Evolutionary conservation across 768 basidiomycete species (phyloP), one percentile per base, ranked within the genome.

Genomic region (Russula sp.): DNA sequence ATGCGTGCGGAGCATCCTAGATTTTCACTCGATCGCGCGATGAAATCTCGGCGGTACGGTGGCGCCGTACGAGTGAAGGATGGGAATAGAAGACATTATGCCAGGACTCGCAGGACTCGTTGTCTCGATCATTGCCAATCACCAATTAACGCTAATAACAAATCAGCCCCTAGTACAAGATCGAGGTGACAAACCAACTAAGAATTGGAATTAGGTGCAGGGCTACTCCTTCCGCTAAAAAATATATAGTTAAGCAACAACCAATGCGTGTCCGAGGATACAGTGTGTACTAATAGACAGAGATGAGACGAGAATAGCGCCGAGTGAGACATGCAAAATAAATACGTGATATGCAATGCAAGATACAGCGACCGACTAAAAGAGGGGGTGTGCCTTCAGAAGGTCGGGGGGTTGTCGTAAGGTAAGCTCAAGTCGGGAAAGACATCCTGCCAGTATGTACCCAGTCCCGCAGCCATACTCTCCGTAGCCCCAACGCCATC

Each of bases 231-330:
- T 18, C 49, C 36, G 40, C 53, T 65, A 65, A 52, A 56, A 30
- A 61, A 65, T 65, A 61, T 50, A 65, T 48, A 52, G 32, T 28
- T 44, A 60, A 56, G 64, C 59, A 57, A 63, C 62, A 57, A 52
- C 53, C 59, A 57, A 34, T 57, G 32, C 42, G 32, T 51, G 59
- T 61, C 49, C 32, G 26, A 51, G 60, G 64, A 65, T 65, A 61
- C 60, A 57, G 40, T 24, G 38, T 52, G 59, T 61, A 49, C 59
- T 61, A 20, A 38, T 57, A 61, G 54, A 55, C 32, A 56, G 54
- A 61, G 52, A 61, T 44, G 40, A 49, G 38, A 26, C n/a, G 20
- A 42, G n/a, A 44, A 49, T 57, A 61, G 55, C 55, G 57, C 40
- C 55, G 13, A 20, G 36, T 38, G 26, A 26, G 30, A 44, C 26